Evolutionary conservation across 108 stramenopile genomes (phyloP).

Genomic region (Aurantiochytrium sp.): DNA sequence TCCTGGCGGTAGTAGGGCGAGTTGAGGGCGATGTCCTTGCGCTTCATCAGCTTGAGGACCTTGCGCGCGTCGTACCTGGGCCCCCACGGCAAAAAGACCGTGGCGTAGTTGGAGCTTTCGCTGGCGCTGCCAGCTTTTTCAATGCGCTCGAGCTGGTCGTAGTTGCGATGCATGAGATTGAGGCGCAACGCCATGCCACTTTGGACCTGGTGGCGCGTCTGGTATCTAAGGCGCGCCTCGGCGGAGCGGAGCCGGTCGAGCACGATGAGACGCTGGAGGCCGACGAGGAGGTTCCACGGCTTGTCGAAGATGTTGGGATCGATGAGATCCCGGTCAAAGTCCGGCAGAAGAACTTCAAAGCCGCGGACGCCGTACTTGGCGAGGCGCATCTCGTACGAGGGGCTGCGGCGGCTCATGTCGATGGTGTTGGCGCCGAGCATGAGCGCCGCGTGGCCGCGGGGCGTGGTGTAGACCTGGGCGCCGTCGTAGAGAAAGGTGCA

Average conservation of each 20-base stretch:
- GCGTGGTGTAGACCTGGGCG: constrained; percentile 39
- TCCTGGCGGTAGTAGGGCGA: constrained; percentile 29
- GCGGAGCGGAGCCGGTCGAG: constrained; percentile 40
- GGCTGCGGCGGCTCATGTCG: constrained; percentile 48
- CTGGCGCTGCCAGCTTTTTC: neutral
- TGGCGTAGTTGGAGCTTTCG: constrained; percentile 43
- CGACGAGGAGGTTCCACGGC: constrained; percentile 31
- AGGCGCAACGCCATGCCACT: constrained; percentile 9
- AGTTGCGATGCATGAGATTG: neutral
- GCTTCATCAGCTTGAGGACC: constrained; percentile 34
- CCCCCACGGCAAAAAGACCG: constrained; percentile 52
- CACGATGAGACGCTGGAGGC: constrained; percentile 39
- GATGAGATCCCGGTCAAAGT: neutral
- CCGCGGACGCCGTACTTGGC: constrained; percentile 56
- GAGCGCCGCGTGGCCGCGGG: constrained; percentile 48
- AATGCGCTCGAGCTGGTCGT: constrained; percentile 32
- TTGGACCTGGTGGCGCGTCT: constrained; percentile 36
- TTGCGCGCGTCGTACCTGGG: constrained; percentile 38
- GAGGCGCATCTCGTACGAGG: constrained; percentile 57
- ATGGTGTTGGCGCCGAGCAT: constrained; percentile 50
- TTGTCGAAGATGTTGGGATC: constrained; percentile 45
- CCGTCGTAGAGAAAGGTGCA: constrained; percentile 53
- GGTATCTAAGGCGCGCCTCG: constrained; percentile 36
- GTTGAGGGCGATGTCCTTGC: constrained; percentile 43
- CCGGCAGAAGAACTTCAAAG: constrained; percentile 35